phyloP scores from a whole-genome alignment of 768 basidiomycete species.

The Mycena rosella region DNA sequence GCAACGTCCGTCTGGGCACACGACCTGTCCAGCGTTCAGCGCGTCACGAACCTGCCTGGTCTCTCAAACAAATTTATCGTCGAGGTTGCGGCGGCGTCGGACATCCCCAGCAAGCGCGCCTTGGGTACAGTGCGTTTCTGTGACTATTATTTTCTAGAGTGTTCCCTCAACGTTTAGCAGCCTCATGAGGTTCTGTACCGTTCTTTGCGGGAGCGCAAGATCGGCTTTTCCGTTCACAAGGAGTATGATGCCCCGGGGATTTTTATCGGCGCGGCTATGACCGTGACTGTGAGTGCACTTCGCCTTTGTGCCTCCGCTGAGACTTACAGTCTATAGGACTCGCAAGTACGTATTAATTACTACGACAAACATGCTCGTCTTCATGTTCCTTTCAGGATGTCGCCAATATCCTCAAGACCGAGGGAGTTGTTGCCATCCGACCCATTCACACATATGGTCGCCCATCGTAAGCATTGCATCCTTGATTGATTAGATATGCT shows the following conservation, averaged over 20 bases:
- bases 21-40: conserved; percentile 55
- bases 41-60: conserved; percentile 50
- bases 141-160: neutral
- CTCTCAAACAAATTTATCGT: conserved; percentile 69
- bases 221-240: conserved; percentile 60
- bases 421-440: conserved; percentile 71
- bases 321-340: conserved; percentile 36
- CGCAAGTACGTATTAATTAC: conserved; percentile 41
- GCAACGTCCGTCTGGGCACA: conserved; percentile 43
- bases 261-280: conserved; percentile 71
- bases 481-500: conserved; percentile 7
- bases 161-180: conserved; percentile 43
- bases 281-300: conserved; percentile 53
- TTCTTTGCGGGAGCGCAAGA: conserved; percentile 56
- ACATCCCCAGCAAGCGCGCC: conserved; percentile 53
- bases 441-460: conserved; percentile 60
- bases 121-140: conserved; percentile 35
- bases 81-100: conserved; percentile 60
- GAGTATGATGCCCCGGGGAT: conserved; percentile 66
- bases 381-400: conserved; percentile 55
- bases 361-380: neutral
- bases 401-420: conserved; percentile 54
- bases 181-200: conserved; percentile 65
- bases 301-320: neutral
- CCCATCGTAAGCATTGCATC: conserved; percentile 52